phyloP scores from a whole-genome alignment of 129 eudicot species.

The Tanacetum coccineum region DNA sequence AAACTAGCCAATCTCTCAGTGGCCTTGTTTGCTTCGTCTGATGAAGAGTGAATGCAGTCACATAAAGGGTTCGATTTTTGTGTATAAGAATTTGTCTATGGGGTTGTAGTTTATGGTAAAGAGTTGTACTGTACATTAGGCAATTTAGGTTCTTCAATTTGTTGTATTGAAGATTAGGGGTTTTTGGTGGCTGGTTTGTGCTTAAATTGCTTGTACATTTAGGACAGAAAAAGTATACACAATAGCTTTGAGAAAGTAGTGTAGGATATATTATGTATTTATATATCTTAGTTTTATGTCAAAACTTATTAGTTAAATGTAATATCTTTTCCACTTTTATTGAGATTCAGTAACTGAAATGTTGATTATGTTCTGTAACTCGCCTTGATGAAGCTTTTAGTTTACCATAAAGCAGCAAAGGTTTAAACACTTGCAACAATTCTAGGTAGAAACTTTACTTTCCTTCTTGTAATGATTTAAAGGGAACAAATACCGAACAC shows the following conservation, averaged over 20 bases:
- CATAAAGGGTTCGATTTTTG: conserved; percentile 5
- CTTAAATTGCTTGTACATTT: conserved; percentile 32
- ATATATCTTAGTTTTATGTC: conserved; percentile 3
- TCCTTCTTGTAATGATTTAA: no score
- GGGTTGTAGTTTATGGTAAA: conserved; percentile 19
- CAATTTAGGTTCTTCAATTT: conserved; percentile 39
- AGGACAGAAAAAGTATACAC: conserved; percentile 20
- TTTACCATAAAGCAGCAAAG: no score
- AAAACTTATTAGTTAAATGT: conserved; percentile 13
- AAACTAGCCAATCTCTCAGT: conserved; percentile 59
- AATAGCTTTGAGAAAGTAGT: conserved; percentile 2
- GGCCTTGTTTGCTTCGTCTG: conserved; percentile 54
- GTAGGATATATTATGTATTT: background rate
- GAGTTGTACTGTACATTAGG: conserved; percentile 30
- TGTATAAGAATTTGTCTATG: conserved; percentile 18
- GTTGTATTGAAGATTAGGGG: conserved; percentile 35
- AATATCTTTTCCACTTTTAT: no score
- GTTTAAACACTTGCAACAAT: no score
- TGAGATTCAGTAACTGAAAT: no score
- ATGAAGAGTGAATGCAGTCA: conserved; percentile 23
- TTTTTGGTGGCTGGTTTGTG: conserved; percentile 17
- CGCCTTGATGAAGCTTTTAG: no score
- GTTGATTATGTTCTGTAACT: no score
- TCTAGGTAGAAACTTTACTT: no score
- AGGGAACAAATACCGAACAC: no score